Conservation (phyloP, 345 rosid genomes). For the Pugionium dolabratum region DNA sequence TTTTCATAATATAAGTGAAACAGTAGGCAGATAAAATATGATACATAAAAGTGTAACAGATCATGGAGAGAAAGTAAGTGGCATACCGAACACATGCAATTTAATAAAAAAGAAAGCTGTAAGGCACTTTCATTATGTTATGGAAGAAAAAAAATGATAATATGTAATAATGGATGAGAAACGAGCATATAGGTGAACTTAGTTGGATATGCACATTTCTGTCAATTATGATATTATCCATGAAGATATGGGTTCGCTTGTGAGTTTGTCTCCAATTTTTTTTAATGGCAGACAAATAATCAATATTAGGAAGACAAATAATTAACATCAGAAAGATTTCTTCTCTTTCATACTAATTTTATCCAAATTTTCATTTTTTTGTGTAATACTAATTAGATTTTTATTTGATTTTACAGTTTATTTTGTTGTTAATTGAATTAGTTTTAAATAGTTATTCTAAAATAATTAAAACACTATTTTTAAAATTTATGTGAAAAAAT, state of each 20-base stretch:
- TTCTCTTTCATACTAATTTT: no score
- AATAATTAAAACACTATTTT: no score
- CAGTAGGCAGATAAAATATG: conserved; percentile 20
- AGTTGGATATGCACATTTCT: conserved; percentile 15
- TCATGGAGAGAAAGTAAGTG: conserved; percentile 37
- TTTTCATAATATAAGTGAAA: not conserved
- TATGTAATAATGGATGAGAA: conserved; percentile 23
- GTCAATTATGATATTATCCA: not conserved
- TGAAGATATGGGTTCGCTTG: conserved; percentile 26
- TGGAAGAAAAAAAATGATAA: conserved; percentile 8
- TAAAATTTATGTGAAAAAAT: no score
- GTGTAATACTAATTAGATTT: no score
- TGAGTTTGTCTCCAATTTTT: conserved; percentile 16
- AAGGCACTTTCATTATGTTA: conserved; percentile 10
- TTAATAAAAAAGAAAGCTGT: conserved; percentile 19
- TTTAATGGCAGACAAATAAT: not conserved
- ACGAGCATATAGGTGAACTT: not conserved
- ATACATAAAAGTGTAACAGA: conserved; percentile 18
- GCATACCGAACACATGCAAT: conserved; percentile 37
- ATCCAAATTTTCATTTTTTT: no score
- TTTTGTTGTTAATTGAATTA: no score
- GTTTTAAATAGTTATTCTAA: no score
- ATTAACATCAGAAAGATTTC: no score
- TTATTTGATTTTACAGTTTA: no score
- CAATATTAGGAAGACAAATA: no score